phyloP scores from a whole-genome alignment of 495 filamentous ascomycete species.

The Penicillium angulare region DNA sequence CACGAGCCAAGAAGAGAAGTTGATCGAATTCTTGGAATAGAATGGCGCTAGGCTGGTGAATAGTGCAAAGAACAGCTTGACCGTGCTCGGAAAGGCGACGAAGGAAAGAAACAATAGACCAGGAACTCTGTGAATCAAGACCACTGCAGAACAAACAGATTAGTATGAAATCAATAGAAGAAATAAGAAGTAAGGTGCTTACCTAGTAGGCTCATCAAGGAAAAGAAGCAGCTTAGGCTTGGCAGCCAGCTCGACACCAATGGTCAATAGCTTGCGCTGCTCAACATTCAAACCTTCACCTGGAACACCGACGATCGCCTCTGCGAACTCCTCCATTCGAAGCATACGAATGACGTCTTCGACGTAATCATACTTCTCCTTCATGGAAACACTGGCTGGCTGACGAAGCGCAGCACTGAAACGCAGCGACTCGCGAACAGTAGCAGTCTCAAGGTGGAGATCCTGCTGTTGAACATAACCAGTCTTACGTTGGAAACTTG shows the following conservation, averaged over 20 bases:
- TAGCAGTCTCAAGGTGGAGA: conserved; percentile 78
- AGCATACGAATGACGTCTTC: conserved; percentile 88
- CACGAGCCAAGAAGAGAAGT: conserved; percentile 73
- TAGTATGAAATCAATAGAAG: background rate
- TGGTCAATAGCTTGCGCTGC: conserved; percentile 79
- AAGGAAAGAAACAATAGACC: conserved; percentile 75
- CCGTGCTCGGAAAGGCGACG: conserved; percentile 80
- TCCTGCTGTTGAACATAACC: conserved; percentile 95
- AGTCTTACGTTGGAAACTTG: conserved; percentile 84
- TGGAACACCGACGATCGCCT: conserved; percentile 81
- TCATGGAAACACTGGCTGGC: conserved; percentile 62
- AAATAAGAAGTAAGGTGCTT: background rate
- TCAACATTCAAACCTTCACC: conserved; percentile 87
- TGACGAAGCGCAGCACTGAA: conserved; percentile 86
- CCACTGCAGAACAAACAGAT: conserved; percentile 36
- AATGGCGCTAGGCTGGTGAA: conserved; percentile 91
- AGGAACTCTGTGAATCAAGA: conserved; percentile 64
- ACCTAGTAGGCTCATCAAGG: conserved; percentile 36
- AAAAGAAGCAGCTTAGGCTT: conserved; percentile 79
- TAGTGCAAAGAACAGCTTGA: conserved; percentile 90
- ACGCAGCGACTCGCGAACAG: conserved; percentile 72
- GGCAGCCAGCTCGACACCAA: conserved; percentile 80
- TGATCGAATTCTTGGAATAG: conserved; percentile 92
- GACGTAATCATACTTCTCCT: conserved; percentile 86
- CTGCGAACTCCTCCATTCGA: conserved; percentile 80